Base-by-base conservation (phyloP, 148 eudicot species). In the Silene uniflora region DNA sequence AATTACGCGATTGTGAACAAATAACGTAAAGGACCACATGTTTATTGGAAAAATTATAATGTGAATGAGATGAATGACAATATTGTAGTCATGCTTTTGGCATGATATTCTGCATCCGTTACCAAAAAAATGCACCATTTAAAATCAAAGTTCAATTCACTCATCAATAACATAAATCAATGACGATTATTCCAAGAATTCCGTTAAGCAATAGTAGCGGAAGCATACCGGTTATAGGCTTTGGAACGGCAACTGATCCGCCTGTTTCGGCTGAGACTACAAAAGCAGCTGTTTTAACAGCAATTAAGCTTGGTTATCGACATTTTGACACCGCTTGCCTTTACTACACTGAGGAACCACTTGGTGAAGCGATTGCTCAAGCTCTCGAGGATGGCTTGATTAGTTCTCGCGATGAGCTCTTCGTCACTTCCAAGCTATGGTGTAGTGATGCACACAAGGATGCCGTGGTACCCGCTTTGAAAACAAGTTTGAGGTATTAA, bases 381-480 rank as follows among this genome's bases (percentile, higher is more conserved):
- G 86, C 85, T 19, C 58, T 85, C 22, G 27, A 59, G 0, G 75
- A 56, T 29, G 85, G 88, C 3, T 72, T 85, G 32, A 70, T 88
- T 19, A 65, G 78, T 18, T 86, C 87, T 0, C 80, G 91, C 4
- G 80, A 78, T 13, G 91, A 85, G 52, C 77, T 88, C 9, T 84
- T 88, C 58, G 75, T 88, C 77, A 86, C 89, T 35, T 82, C 89
- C 22, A 88, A 88, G 83, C 77, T 88, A 12, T 86, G 91, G 88
- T 82, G 85, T 71, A 81, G 78, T 55, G 83, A 75, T 75, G 89
- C 85, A 14, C 85, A 88, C 64, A 78, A 80, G 23, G 60, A 72
- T n/a, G 84, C 73, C 14, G 80, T 88, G 68, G 21, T 84, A 25
- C 86, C 84, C 35, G 86, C 89, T 11, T 76, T 86, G 49, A 73